Base-by-base conservation (phyloP, 2,329 filamentous ascomycete species). In the Penicillium polonicum region DNA sequence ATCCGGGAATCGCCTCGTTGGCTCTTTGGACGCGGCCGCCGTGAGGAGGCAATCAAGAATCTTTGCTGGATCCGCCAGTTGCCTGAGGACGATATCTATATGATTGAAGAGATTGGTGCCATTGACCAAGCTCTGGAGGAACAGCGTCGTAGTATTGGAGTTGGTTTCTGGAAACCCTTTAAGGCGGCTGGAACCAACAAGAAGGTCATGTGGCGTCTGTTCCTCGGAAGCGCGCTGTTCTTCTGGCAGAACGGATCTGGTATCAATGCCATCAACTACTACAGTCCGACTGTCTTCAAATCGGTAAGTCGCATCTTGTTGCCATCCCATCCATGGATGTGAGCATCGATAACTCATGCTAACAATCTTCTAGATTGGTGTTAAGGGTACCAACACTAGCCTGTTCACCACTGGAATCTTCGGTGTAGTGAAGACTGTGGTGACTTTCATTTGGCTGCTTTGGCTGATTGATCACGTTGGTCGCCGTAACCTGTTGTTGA, bases 211-310 rank as follows among this genome's bases (percentile, higher is more conserved):
- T 90, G 85, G 79, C 84, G 89, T 42, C 86, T 93, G 74, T 83
- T 90, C 71, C 80, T 92, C 12, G 89, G 89, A 46, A 83, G 83
- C 55, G 83, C 89, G 67, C 80, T 93, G 21, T 92, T 92, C 79
- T 78, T 92, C 52, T 91, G 86, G 82, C 90, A 93, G 74, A 93
- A 93, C 66, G 87, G 87, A 49, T 82, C 78, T 3, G 89, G 89
- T 2, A 91, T 91, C 77, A 91, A 91, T 65, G 88, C 88, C 21
- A 87, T 90, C 77, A 91, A 91, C 78, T 91, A 91, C 76, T 90
- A 88, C 73, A 82, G 79, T 1, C 88, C 88, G 0, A 88, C 83
- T 0, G 83, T 91, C 10, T 90, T 91, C 79, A 82, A 81, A 39
- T 56, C 52, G 49, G 64, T 66, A 33, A 58, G 63, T 41, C 2